Conservation (phyloP, 78 protist species). For the Speleostelium caveatum region DNA sequence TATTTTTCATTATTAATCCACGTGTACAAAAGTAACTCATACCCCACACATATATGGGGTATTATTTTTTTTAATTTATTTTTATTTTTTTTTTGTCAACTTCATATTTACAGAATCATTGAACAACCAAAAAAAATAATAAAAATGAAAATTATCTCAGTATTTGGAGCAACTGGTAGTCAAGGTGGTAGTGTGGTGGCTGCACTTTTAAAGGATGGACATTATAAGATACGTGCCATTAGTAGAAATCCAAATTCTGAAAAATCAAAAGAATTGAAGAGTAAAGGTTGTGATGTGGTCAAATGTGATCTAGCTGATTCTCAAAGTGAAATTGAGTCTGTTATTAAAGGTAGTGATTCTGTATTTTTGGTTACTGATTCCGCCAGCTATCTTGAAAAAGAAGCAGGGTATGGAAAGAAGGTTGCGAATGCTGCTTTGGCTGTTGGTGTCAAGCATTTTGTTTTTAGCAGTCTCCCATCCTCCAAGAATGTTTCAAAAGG, state of each 20-base stretch:
- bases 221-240: conserved; percentile 13
- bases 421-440: conserved; percentile 7
- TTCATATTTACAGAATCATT: too few species aligned
- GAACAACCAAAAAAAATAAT: not conserved
- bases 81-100: too few species aligned
- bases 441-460: conserved; percentile 25
- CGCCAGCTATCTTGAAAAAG: not conserved
- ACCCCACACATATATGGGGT: too few species aligned
- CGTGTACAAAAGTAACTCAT: too few species aligned
- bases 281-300: conserved; percentile 12
- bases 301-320: not conserved
- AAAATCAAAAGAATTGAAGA: not conserved
- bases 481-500: conserved; percentile 7
- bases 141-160: not conserved
- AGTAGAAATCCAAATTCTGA: conserved; percentile 5
- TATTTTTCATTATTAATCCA: too few species aligned
- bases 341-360: conserved; percentile 12
- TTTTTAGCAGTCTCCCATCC: conserved; percentile 18
- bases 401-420: conserved; percentile 12
- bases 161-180: conserved; percentile 23
- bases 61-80: too few species aligned
- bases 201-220: conserved; percentile 1
- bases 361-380: not conserved
- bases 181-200: conserved; percentile 39
- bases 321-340: not conserved